phyloP scores from a whole-genome alignment of 1,284 basidiomycete species.

The Cystobasidiaceae sp. region DNA sequence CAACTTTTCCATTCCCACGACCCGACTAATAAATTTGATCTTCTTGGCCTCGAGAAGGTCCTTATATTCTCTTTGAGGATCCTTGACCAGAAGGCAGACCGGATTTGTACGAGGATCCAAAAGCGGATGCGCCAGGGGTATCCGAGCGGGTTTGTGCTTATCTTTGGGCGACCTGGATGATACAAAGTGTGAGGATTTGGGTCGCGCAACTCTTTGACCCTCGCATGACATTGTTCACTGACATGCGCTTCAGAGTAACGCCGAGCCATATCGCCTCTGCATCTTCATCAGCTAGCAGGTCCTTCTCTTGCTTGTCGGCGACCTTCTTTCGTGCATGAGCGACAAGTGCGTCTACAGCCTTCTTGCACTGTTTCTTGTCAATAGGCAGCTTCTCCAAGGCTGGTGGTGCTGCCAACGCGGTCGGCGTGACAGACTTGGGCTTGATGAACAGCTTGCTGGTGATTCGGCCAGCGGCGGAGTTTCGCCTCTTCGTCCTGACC shows the following conservation, averaged over 20 bases:
- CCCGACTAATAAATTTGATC: slow-evolving; percentile 81
- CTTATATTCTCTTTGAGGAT: slow-evolving; percentile 94
- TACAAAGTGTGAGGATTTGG: background rate
- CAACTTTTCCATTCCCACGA: slow-evolving; percentile 84
- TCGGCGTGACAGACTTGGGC: slow-evolving; percentile 33
- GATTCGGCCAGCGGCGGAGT: slow-evolving; percentile 9
- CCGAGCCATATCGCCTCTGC: slow-evolving; percentile 74
- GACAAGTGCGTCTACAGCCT: slow-evolving; percentile 70
- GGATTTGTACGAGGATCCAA: slow-evolving; percentile 71
- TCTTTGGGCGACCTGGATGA: slow-evolving; percentile 55
- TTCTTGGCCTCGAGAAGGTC: slow-evolving; percentile 71
- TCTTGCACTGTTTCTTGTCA: slow-evolving; percentile 64
- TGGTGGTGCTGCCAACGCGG: slow-evolving; percentile 30
- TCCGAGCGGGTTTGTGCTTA: slow-evolving; percentile 72
- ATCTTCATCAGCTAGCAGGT: slow-evolving; percentile 72
- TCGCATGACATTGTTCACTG: slow-evolving; percentile 6
- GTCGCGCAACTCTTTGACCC: too few relatives aligned
- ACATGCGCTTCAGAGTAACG: slow-evolving; percentile 72
- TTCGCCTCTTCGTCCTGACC: slow-evolving; percentile 22
- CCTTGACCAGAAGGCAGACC: slow-evolving; percentile 88
- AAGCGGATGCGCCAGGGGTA: slow-evolving; percentile 73
- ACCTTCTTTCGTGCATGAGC: slow-evolving; percentile 62
- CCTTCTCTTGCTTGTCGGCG: slow-evolving; percentile 61
- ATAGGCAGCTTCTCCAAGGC: slow-evolving; percentile 48
- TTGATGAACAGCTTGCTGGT: slow-evolving; percentile 28